Evolutionary conservation across 164 flowering plant genomes (phyloP).

Genomic region (Piper longum): DNA sequence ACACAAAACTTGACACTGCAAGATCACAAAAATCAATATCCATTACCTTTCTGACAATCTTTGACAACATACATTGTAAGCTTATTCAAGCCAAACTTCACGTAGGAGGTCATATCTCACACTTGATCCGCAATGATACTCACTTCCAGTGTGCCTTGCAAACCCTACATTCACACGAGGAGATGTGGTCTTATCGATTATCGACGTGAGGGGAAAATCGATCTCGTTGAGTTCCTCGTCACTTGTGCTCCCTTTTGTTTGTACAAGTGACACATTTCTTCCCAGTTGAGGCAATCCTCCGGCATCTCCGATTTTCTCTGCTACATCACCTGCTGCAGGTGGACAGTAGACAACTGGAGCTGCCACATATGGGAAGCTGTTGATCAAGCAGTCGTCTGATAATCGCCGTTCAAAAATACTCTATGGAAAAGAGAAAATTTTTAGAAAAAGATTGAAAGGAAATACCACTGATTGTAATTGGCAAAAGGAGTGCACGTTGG

Average conservation of each 20-base stretch:
- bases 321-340: slow-evolving; percentile 45
- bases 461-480: neutral
- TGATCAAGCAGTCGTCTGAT: slow-evolving; percentile 34
- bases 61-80: no score
- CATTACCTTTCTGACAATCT: no score
- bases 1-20: no score
- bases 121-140: slow-evolving; percentile 16
- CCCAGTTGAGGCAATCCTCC: slow-evolving; percentile 34
- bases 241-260: slow-evolving; percentile 83
- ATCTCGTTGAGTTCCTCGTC: slow-evolving; percentile 90
- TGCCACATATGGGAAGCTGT: slow-evolving; percentile 66
- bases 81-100: slow-evolving; percentile 51
- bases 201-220: slow-evolving; percentile 47
- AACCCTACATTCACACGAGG: slow-evolving; percentile 20
- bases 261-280: slow-evolving; percentile 56
- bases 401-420: slow-evolving; percentile 42
- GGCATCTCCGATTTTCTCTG: slow-evolving; percentile 61
- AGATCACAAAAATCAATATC: no score
- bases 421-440: neutral
- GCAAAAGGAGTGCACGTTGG: neutral
- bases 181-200: slow-evolving; percentile 34
- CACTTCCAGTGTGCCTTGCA: slow-evolving; percentile 9
- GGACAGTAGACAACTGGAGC: slow-evolving; percentile 51
- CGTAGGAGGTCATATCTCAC: slow-evolving; percentile 72
- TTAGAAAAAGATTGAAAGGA: neutral